phyloP scores from a whole-genome alignment of 805 yeast species.

The Saccharomycopsis synnaedendra region DNA sequence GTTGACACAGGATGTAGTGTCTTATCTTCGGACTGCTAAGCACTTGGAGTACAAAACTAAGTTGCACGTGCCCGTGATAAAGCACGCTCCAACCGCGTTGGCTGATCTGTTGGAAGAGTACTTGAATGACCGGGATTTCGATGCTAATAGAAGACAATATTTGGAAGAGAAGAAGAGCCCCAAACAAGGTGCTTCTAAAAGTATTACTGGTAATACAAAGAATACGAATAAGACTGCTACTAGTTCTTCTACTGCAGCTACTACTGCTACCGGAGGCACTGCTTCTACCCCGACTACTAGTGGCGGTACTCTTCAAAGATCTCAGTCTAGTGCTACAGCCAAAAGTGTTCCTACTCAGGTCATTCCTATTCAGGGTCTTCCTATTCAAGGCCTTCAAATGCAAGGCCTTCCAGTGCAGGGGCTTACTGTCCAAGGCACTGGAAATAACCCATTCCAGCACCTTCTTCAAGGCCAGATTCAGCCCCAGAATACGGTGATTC shows the following conservation, averaged over 20 bases:
- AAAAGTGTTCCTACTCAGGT: no score
- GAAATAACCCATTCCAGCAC: no score
- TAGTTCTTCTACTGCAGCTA: background rate
- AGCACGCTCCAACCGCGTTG: constrained; percentile 93
- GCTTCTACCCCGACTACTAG: no score
- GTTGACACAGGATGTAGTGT: constrained; percentile 79
- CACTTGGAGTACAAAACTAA: constrained; percentile 79
- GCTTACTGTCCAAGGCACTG: no score
- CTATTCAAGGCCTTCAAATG: no score
- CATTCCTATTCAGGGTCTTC: no score
- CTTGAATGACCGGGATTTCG: constrained; percentile 77
- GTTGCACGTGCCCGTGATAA: constrained; percentile 86
- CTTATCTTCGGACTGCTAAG: constrained; percentile 80
- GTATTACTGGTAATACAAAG: constrained; percentile 4
- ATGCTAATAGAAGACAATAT: constrained; percentile 65
- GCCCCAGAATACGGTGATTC: no score
- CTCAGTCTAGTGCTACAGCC: no score
- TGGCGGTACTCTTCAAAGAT: no score
- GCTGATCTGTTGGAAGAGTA: constrained; percentile 83
- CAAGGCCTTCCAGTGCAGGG: no score
- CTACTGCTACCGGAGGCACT: no score
- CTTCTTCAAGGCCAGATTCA: no score
- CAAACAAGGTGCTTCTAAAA: background rate
- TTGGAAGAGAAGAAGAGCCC: constrained; percentile 47
- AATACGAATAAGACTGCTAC: constrained; percentile 15